phyloP scores from a whole-genome alignment of 768 basidiomycete genomes.

The Tephrocybe sp. region DNA sequence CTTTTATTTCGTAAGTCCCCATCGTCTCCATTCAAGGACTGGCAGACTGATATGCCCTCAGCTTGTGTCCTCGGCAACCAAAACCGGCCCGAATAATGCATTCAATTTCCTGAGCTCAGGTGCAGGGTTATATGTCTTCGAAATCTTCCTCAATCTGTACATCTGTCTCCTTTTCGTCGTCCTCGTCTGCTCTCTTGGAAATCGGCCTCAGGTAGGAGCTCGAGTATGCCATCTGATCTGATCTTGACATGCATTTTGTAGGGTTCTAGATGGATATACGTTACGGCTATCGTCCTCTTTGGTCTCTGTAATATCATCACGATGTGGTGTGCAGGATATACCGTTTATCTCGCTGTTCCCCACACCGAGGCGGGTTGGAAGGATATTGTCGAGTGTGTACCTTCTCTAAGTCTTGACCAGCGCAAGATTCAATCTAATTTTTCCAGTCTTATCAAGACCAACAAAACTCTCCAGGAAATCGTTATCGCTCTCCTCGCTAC shows the following conservation, averaged over 20 bases:
- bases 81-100: slow-evolving; percentile 53
- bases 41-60: slow-evolving; percentile 30
- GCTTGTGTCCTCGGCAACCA: slow-evolving; percentile 82
- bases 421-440: not conserved
- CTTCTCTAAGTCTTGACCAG: not conserved
- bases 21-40: slow-evolving; percentile 1
- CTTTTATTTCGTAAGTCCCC: slow-evolving; percentile 82
- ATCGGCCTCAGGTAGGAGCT: slow-evolving; percentile 65
- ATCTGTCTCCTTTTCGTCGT: slow-evolving; percentile 83
- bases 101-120: slow-evolving; percentile 80
- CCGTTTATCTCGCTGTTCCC: slow-evolving; percentile 83
- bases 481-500: slow-evolving; percentile 77
- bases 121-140: slow-evolving; percentile 72
- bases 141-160: slow-evolving; percentile 80
- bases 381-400: slow-evolving; percentile 63
- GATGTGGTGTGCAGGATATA: slow-evolving; percentile 89
- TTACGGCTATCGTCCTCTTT: slow-evolving; percentile 72
- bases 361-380: slow-evolving; percentile 77
- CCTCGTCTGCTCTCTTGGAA: slow-evolving; percentile 86
- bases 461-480: slow-evolving; percentile 79
- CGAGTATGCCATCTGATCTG: not conserved
- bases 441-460: slow-evolving; percentile 57
- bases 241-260: slow-evolving; percentile 22
- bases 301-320: slow-evolving; percentile 78
- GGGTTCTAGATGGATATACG: slow-evolving; percentile 88